Percentiles rank a stretch among this genome's conserved stretches.
phyloP scores from a whole-genome alignment of 2,329 filamentous ascomycete species.

The Epichloe gansuensis region DNA sequence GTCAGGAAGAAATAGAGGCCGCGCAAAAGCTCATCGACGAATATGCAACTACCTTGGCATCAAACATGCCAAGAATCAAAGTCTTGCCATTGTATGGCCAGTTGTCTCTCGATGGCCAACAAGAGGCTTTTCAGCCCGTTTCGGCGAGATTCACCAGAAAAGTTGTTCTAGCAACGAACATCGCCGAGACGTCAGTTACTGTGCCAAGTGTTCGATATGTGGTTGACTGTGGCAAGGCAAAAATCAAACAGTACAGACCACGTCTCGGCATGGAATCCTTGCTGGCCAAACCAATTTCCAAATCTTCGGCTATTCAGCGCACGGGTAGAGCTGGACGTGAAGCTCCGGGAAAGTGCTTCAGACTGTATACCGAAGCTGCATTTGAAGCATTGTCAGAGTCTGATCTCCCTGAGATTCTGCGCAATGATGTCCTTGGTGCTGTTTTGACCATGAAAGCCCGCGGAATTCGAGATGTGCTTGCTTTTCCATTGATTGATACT shows the following conservation, averaged over 20 bases:
- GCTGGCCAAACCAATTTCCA: conserved; percentile 79
- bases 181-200: conserved; percentile 96
- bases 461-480: conserved; percentile 67
- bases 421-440: conserved; percentile 77
- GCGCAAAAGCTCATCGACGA: conserved; percentile 72
- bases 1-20: conserved; percentile 83
- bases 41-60: conserved; percentile 57
- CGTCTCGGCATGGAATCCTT: conserved; percentile 81
- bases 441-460: conserved; percentile 88
- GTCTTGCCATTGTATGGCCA: conserved; percentile 82
- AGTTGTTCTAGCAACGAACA: conserved; percentile 86
- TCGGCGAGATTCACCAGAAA: conserved; percentile 66
- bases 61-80: conserved; percentile 57
- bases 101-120: conserved; percentile 73
- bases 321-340: conserved; percentile 89
- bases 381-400: conserved; percentile 59
- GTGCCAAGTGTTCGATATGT: conserved; percentile 87
- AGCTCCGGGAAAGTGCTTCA: conserved; percentile 75
- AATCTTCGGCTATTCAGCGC: conserved; percentile 84
- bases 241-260: conserved; percentile 81
- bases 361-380: conserved; percentile 71
- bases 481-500: conserved; percentile 74
- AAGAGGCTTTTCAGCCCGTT: conserved; percentile 69
- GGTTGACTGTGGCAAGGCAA: conserved; percentile 85
- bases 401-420: conserved; percentile 77